These are phyloP conservation scores for Entomophthora muscae DNA, from an alignment of 371 early-diverging fungal genomes.

Conservation along the genomic window DNA sequence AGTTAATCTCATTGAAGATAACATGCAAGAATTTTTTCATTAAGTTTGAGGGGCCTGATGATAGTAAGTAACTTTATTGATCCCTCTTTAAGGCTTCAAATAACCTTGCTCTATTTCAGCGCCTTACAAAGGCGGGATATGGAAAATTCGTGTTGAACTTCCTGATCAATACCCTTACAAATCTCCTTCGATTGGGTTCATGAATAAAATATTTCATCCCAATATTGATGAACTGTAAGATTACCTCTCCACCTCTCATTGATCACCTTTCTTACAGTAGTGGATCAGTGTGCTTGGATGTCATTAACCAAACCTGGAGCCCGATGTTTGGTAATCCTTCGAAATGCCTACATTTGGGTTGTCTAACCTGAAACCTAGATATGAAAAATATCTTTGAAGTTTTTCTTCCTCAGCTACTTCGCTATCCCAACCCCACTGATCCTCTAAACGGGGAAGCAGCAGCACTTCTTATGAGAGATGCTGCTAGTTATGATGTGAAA, in stretches of 20 bases:
- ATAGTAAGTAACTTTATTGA: slow-evolving; percentile 47
- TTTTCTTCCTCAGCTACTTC: slow-evolving; percentile 92
- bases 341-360: not conserved
- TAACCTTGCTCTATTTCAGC: slow-evolving; percentile 27
- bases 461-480: slow-evolving; percentile 87
- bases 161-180: slow-evolving; percentile 99
- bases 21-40: slow-evolving; percentile 97
- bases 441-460: slow-evolving; percentile 99
- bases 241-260: not conserved
- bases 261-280: slow-evolving; percentile 31
- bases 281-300: slow-evolving; percentile 98
- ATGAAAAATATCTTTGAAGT: slow-evolving; percentile 97
- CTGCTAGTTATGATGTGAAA: slow-evolving; percentile 76
- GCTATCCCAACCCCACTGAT: slow-evolving; percentile 98
- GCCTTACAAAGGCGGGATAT: slow-evolving; percentile 88
- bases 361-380: slow-evolving; percentile 25
- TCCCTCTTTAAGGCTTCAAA: slow-evolving; percentile 9
- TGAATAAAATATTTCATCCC: slow-evolving; percentile 98
- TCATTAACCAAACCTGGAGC: slow-evolving; percentile 99
- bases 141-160: slow-evolving; percentile 95
- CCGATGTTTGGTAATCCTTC: slow-evolving; percentile 86
- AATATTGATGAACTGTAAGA: slow-evolving; percentile 96
- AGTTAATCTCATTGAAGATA: slow-evolving; percentile 91
- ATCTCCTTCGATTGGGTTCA: slow-evolving; percentile 97
- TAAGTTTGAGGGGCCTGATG: slow-evolving; percentile 80